Conservation (phyloP, 805 yeast genomes). For the Cyberlindnera misumaiensis region DNA sequence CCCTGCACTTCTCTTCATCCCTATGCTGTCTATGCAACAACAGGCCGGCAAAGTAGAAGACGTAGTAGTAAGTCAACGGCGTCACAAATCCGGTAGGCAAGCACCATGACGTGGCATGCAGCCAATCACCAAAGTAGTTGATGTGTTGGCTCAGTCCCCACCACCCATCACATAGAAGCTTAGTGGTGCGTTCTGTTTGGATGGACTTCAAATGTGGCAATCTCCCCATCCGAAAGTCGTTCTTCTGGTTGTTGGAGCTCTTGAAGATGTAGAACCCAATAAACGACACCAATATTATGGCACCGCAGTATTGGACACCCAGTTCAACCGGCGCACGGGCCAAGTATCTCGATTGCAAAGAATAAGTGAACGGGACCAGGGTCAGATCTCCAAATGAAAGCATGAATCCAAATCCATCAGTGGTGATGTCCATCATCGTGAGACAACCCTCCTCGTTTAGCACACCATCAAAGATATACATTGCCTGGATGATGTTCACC, state of each 20-base stretch:
- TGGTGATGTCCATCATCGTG: constrained; percentile 92
- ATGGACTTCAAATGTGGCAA: constrained; percentile 63
- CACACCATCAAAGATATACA: constrained; percentile 88
- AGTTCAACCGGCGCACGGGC: constrained; percentile 55
- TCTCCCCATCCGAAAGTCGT: constrained; percentile 74
- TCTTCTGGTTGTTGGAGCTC: constrained; percentile 77
- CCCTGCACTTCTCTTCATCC: constrained; percentile 86
- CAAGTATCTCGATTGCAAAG: constrained; percentile 78
- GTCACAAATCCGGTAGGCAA: constrained; percentile 79
- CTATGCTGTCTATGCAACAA: constrained; percentile 83
- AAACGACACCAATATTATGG: constrained; percentile 42
- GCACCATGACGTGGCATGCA: constrained; percentile 89
- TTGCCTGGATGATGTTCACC: constrained; percentile 63
- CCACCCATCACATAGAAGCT: constrained; percentile 86
- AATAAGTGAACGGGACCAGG: constrained; percentile 87
- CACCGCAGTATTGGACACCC: constrained; percentile 30
- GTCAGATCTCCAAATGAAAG: constrained; percentile 89
- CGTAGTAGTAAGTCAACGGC: constrained; percentile 82
- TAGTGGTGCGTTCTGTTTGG: constrained; percentile 69
- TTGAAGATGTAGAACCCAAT: constrained; percentile 80
- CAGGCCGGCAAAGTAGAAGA: constrained; percentile 72
- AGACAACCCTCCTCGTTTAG: constrained; percentile 83
- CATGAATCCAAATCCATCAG: constrained; percentile 98
- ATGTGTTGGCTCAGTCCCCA: constrained; percentile 92
- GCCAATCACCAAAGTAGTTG: constrained; percentile 93